Evolutionary conservation across 306 rosid genomes (phyloP), one percentile per base, ranked within the genome.

Genomic region (Trichosanthes cucumerina): DNA sequence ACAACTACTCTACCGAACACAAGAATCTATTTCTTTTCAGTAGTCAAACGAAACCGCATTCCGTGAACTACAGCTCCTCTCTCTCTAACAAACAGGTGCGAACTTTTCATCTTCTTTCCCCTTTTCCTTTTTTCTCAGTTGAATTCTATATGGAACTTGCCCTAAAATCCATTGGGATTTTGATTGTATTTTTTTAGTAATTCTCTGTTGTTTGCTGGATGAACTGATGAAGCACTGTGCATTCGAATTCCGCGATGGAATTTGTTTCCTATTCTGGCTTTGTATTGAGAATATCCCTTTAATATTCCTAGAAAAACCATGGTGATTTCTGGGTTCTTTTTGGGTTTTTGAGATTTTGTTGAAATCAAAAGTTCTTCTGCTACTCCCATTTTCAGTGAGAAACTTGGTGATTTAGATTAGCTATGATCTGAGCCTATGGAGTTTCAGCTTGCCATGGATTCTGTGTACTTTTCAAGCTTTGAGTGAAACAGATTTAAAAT

Each of bases 1-100:
- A 11, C 72, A 59, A 66, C 31, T 31, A 23, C 69, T 54, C 54
- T 82, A 82, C 81, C 71, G 71, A 77, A 84, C 68, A 36, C 60
- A 21, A 10, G 33, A 68, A 68, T 39, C 50, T 68, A 26, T 19
- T 43, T 38, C 60, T 53, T 60, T 36, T 18, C 24, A 73, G 49
- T 82, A 80, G 57, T 38, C 70, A 82, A 60, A 57, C 63, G 33
- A 57, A 3, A 9, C 79, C 19, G 9, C 75, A 79, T 60, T 18
- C 72, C 8, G 31, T 73, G 74, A 38, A 50, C 54, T 49, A 36
- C 44, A 28, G 73, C 76, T 66, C 57, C 77, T 80, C 68, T 6
- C 23, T 56, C 10, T 54, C 62, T 1, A n/a, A n/a, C 21, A 18
- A 4, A 65, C 36, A 3, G 21, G 83, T 81, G 19, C 33, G 44